Conservation (phyloP, 2,329 filamentous ascomycete species). For the Fusarium torreyae region DNA sequence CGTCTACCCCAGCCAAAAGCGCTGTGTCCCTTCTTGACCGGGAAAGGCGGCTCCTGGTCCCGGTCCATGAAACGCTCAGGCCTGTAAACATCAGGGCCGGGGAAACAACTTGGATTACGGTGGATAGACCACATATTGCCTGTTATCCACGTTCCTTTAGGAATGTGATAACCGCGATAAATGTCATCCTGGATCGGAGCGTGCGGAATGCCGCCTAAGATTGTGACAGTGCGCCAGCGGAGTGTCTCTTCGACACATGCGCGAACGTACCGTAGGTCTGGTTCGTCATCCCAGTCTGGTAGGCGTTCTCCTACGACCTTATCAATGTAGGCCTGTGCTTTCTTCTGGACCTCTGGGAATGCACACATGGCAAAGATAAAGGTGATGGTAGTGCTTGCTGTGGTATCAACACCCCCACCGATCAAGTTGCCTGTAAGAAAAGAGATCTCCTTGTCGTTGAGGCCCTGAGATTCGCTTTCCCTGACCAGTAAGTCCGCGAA, state of each 20-base stretch:
- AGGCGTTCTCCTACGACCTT: constrained; percentile 46
- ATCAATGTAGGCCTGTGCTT: constrained; percentile 51
- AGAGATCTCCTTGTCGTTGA: background rate
- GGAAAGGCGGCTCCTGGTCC: background rate
- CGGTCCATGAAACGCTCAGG: constrained; percentile 2
- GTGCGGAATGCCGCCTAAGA: constrained; percentile 5
- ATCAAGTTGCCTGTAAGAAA: constrained; percentile 1
- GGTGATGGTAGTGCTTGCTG: constrained; percentile 43
- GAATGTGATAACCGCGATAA: background rate
- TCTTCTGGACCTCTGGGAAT: constrained; percentile 44
- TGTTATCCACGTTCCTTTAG: background rate
- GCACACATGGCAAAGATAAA: constrained; percentile 48
- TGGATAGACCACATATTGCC: constrained; percentile 8
- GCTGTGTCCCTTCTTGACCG: background rate
- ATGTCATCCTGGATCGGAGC: constrained; percentile 4
- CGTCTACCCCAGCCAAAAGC: constrained; percentile 6
- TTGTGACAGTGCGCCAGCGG: constrained; percentile 31
- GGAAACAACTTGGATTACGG: background rate
- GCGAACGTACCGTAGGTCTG: constrained; percentile 44
- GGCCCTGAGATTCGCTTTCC: background rate
- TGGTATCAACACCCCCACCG: constrained; percentile 52
- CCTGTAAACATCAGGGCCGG: background rate
- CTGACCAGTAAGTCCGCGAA: background rate
- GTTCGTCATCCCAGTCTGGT: constrained; percentile 31
- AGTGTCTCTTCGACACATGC: constrained; percentile 47